Base-by-base conservation (phyloP, 1,284 basidiomycete genomes). In the Ceratobasidium sp. region DNA sequence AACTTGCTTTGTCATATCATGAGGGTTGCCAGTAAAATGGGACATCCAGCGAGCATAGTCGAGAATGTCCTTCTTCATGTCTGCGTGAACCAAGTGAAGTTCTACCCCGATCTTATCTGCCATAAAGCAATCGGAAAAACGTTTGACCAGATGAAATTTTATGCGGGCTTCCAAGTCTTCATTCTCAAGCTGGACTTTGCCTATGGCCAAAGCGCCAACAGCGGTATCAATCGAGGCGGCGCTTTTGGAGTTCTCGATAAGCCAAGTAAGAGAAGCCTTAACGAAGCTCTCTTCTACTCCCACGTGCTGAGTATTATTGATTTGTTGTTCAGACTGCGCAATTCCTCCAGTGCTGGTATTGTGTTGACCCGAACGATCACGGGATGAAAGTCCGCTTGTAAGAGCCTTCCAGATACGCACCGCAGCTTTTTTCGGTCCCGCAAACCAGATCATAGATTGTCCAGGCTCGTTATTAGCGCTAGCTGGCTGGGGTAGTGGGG, bases 11-110 rank as follows among this genome's bases (percentile, higher is more conserved):
- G 17, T 29, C 7, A 54, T 45, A 11, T 22, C 33, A 31, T 7
- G 6, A 8, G 24, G 22, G 6, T 41, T 24, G 4, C 33, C 65
- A 22, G 65, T 51, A 44, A 67, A 56, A 17, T 54, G 33, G 31
- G 63, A n/a, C 47, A 65, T 65, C 65, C 65, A 67, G 22, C 51
- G 50, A 2, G 41, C 33, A n/a, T 67, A 67, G n/a, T 67, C 51
- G n/a, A 33, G 44, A 6, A 24, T 7, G 17, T 33, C 8, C 29
- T 54, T 3, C 2, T 48, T 22, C 3, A 11, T 67, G 8, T 50
- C 8, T n/a, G 31, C n/a, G 19, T 19, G 29, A 15, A 29, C 31
- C 11, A 53, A 29, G 27, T 66, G 19, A 36, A 56, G 36, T 14
- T 29, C 24, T 1, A 45, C 51, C 14, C 36, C 3, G 24, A 44